Base-by-base conservation (phyloP, 2,329 filamentous ascomycete genomes). In the Microascus cirrosus region DNA sequence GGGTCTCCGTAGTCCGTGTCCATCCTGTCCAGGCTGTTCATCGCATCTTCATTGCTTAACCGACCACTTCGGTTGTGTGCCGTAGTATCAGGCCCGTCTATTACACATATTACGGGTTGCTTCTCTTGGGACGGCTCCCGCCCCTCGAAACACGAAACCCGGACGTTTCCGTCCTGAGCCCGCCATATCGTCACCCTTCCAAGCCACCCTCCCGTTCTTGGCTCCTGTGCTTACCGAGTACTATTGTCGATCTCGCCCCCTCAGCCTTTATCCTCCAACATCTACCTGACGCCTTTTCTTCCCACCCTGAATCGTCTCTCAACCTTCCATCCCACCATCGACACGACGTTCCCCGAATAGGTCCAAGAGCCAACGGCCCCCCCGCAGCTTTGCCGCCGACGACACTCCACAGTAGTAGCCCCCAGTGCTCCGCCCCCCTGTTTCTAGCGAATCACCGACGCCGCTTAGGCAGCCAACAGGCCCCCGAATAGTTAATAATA, bases 101-200 rank as follows among this genome's bases (percentile, higher is more conserved):
- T 18, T n/a, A n/a, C 13, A 18, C 13, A 18, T n/a, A n/a, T 45
- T 45, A n/a, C 15, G 32, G 39, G 55, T 48, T 24, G 20, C 24
- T 42, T 42, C 42, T 56, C 55, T 28, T 28, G 35, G 34, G 32
- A 20, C 35, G 34, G 36, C 18, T n/a, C 12, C 18, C 13, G 18
- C 13, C 18, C 45, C n/a, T 56, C 55, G 55, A 56, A 56, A 56
- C 55, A 34, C 45, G 55, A 56, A 56, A 56, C 55, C 28, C 55
- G 18, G 55, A 28, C 55, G 54, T 51, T 56, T 56, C 55, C 42
- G 22, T 45, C 39, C 39, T 45, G 39, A n/a, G 39, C n/a, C 15
- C 39, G 39, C 39, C 39, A 13, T 45, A 45, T 45, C 39, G 39
- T 45, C 39, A n/a, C 42, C 12, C 25, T 34, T n/a, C 50, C 24